These are phyloP conservation scores for Paxillus involutus DNA, from an alignment of 768 basidiomycete genomes.

Conservation along the genomic window DNA sequence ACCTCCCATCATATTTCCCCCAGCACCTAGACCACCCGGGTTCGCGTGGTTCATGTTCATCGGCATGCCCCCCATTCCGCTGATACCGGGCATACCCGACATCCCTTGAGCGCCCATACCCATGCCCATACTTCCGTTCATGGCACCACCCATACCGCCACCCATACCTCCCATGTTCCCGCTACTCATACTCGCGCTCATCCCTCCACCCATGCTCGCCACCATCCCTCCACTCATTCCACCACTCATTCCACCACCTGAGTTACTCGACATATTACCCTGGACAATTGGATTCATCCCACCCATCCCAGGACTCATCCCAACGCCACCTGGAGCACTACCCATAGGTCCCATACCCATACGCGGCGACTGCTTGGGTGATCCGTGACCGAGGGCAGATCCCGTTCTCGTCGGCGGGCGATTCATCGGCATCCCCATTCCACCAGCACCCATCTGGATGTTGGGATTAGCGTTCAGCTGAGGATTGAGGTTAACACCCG, in stretches of 20 bases:
- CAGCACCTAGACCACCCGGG: slow-evolving; percentile 18
- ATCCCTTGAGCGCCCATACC: slow-evolving; percentile 16
- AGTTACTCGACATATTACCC: slow-evolving; percentile 10
- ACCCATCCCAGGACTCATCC: slow-evolving; percentile 10
- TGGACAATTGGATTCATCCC: slow-evolving; percentile 12
- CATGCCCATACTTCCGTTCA: slow-evolving; percentile 19
- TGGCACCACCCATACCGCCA: slow-evolving; percentile 9
- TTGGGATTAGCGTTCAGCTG: slow-evolving; percentile 13
- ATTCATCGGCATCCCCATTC: slow-evolving; percentile 23
- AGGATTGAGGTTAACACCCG: slow-evolving; percentile 6
- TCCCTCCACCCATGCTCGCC: slow-evolving; percentile 12
- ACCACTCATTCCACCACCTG: slow-evolving; percentile 4
- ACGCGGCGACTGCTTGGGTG: slow-evolving; percentile 30
- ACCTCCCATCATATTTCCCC: slow-evolving; percentile 27
- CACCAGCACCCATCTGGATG: slow-evolving; percentile 15
- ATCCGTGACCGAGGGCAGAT: slow-evolving; percentile 27
- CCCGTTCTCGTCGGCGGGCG: slow-evolving; percentile 30
- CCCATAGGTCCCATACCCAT: slow-evolving; percentile 17
- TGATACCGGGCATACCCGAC: slow-evolving; percentile 14
- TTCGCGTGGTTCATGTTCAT: slow-evolving; percentile 19
- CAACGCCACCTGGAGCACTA: background rate
- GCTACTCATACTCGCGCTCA: slow-evolving; percentile 9
- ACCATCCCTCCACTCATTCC: slow-evolving; percentile 14
- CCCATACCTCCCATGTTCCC: slow-evolving; percentile 9
- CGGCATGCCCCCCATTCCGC: slow-evolving; percentile 15